Base-by-base conservation (phyloP, 2,329 filamentous ascomycete species). In the Botrytis sinoallii region DNA sequence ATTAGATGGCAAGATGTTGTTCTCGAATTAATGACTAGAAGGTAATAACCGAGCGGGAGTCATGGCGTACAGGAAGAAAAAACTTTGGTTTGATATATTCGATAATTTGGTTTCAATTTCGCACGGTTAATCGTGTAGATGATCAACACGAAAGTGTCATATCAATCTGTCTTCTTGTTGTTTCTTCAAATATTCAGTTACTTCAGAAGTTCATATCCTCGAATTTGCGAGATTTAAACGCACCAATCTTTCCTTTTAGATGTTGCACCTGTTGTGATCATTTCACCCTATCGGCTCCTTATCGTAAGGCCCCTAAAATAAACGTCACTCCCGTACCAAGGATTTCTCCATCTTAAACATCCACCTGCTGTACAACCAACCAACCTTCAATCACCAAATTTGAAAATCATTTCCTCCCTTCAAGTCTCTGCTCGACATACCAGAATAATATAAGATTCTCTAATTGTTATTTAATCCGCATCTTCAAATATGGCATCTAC, bases 401-500 rank as follows among this genome's bases (percentile, higher is more conserved):
- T 59, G 10, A 8, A 72, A 40, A 59, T 38, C 52, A 57, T 38
- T 66, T 29, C 55, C 38, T 25, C 52, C 44, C 38, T 72, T 32
- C 29, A 10, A 8, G 22, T 52, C n/a, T 55, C 48, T 68, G 52
- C 42, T 68, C 42, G 18, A 68, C 32, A 40, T 40, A 48, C 63
- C 38, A 32, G 29, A 57, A 57, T 18, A 57, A 61, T 42, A 32
- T 22, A 38, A 22, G n/a, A 48, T 32, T 18, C 57, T 60, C 52
- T 29, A 52, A 48, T 60, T 35, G 20, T 68, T 22, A 35, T 61
- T 48, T 46, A 16, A 22, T 68, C 38, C 40, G 25, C n/a, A 29
- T 67, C 29, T 60, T 72, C 63, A 68, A 73, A 40, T 63, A 81
- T 80, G 79, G 78, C 78, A 42, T 79, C 79, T n/a, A 69, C 78